These are phyloP conservation scores for Metroxylon sagu DNA, from an alignment of 176 grass and related monocot genomes.

Conservation along the genomic window DNA sequence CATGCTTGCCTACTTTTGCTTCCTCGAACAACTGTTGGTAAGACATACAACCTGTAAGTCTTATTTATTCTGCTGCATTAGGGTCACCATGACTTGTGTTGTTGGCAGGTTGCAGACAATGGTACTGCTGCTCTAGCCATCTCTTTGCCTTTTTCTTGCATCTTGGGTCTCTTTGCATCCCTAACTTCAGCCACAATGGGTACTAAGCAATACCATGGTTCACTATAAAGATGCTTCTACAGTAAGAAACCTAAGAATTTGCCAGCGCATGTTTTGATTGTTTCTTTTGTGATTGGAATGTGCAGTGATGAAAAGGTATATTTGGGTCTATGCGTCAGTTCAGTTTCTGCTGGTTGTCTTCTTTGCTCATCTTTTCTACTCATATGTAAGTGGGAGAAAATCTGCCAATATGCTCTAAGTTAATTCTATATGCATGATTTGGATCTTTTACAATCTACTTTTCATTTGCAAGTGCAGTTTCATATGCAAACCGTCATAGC, in stretches of 20 bases:
- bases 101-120: constrained; percentile 32
- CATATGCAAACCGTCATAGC: constrained; percentile 79
- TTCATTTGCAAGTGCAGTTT: constrained; percentile 40
- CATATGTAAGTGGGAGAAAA: constrained; percentile 43
- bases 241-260: no score
- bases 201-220: constrained; percentile 8
- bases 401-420: background rate
- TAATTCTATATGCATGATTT: background rate
- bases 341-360: constrained; percentile 83
- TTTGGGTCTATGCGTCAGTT: constrained; percentile 51
- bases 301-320: constrained; percentile 59
- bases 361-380: constrained; percentile 81
- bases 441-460: background rate
- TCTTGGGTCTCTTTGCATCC: constrained; percentile 72
- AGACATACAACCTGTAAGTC: background rate
- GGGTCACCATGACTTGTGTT: background rate
- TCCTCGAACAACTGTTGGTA: constrained; percentile 91
- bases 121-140: constrained; percentile 74
- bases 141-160: constrained; percentile 77
- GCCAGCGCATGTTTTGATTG: no score
- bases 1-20: constrained; percentile 91
- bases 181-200: constrained; percentile 75
- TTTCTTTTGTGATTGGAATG: background rate
- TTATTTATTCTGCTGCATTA: no score
- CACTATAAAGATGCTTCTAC: no score